Evolutionary conservation across 441 rosid species (phyloP), one percentile per base, ranked within the genome.

Genomic region (Raphanus hybrid): DNA sequence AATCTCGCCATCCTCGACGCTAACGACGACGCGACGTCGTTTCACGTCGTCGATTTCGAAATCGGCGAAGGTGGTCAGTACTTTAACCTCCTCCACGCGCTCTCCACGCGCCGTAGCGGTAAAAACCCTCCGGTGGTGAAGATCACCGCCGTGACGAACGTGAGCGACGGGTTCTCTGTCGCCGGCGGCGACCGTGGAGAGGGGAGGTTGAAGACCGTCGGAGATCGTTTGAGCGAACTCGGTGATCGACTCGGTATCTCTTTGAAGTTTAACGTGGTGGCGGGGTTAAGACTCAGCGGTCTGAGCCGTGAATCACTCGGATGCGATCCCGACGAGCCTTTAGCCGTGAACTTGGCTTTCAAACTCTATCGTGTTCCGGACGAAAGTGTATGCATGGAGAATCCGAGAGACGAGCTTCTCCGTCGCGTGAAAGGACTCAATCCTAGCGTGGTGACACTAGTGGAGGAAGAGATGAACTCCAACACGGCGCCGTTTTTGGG

Each of bases 351-450:
- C 76, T 87, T 94, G 12, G 99, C 97, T 3, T 92, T 90, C 81
- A 90, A 86, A 39, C 76, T 94, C 26, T 91, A 80, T 32, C 71
- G 87, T 29, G 85, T 93, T 76, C 92, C 96, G 0, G 98, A 95
- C 82, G 98, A 95, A 82, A 92, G 97, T 76, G 97, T 95, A 9
- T 89, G 88, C 5, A 82, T 78, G 39, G 99, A 93, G 75, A 95
- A 95, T 73, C 98, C 94, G 0, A 72, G 99, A 1, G 99, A 93
- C 84, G 92, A 89, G 84, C 90, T 95, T 4, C 94, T 95, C 71
- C 86, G 99, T 73, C 91, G 92, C 81, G 98, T 89, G 77, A 95
- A 90, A 77, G 80, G 83, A 14, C 70, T 94, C 5, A 65, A 76
- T 1, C 99, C 99, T 75, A 82, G 89, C 69, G 92, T 95, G 73